phyloP scores from a whole-genome alignment of 495 filamentous ascomycete species.

The Amniculicola lignicola region DNA sequence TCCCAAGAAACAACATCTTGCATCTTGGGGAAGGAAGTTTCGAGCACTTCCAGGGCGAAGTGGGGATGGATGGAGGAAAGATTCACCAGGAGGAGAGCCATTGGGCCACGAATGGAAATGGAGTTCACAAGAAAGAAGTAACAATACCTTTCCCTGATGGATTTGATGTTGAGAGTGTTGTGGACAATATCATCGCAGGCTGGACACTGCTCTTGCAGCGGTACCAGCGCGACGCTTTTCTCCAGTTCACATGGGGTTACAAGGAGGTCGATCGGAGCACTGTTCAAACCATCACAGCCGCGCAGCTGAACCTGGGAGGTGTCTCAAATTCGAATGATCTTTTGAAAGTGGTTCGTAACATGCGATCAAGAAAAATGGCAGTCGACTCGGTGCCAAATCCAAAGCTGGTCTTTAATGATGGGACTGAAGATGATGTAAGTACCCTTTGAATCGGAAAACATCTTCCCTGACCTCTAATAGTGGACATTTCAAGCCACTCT shows the following conservation, averaged over 20 bases:
- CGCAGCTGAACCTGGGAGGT: not conserved
- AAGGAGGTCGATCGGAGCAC: not conserved
- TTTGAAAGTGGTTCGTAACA: no score
- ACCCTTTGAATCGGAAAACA: not conserved
- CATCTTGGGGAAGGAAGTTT: no score
- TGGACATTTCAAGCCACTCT: constrained; percentile 17
- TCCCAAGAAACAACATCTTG: no score
- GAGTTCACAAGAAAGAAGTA: not conserved
- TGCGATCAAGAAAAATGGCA: no score
- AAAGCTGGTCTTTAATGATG: constrained; percentile 3
- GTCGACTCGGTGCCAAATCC: no score
- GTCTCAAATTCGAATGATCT: no score
- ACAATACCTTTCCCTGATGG: not conserved
- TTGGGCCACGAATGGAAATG: no score
- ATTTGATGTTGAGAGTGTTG: not conserved
- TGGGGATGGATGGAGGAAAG: no score
- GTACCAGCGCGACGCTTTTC: constrained; percentile 11
- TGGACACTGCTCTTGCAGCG: constrained; percentile 11
- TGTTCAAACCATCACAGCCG: not conserved
- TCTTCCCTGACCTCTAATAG: not conserved
- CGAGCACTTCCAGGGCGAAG: no score
- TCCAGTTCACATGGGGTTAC: not conserved
- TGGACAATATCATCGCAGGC: constrained; percentile 4
- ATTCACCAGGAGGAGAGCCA: no score
- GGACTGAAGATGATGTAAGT: constrained; percentile 5